Base-by-base conservation (phyloP, 768 basidiomycete species). In the Panaeolus cyanescens region DNA sequence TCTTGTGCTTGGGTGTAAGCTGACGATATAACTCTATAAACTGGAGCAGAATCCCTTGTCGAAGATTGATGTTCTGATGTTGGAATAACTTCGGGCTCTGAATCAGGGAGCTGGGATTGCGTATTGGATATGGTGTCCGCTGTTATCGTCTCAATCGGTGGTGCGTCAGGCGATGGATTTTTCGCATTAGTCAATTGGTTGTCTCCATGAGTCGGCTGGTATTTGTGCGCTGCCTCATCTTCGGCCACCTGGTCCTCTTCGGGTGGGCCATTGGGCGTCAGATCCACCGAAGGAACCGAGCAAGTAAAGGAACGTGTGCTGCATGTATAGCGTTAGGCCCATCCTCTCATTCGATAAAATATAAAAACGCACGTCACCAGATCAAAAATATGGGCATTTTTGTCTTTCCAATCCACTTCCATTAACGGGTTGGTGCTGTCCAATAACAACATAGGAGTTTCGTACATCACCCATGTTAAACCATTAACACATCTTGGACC, bases 391-490 rank as follows among this genome's bases (percentile, higher is more conserved):
- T 63, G 36, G 10, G 59, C 33, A 40, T 74, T 59, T 55, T 65
- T 54, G n/a, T 59, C 62, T 9, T 57, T 58, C 10, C 54, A n/a
- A 9, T 54, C 50, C 20, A 66, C 42, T 20, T 68, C 59, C 19
- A 74, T 72, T 33, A 58, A 66, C 22, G 39, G 62, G 15, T 67
- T 68, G 20, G 28, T 42, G 32, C 66, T 67, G 28, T 74, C 74
- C 0, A 75, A 62, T 13, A 75, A 54, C 40, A 77, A 45, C 31
- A 72, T 64, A 2, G 74, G 75, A 3, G 67, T 71, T 36, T 72
- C 64, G 28, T 67, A 75, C 32, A 69, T 32, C 20, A 63, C 56
- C 65, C 69, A 71, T 17, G 71, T 71, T 15, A 76, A 42, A 2
- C 74, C 72, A 56, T 74, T 73, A 39, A 67, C 34, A 39, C 66